Percentiles rank a stretch among this genome's conserved stretches.
Evolutionary conservation across 805 yeast genomes (phyloP).

Genomic region (Saccharomyces eubayanus): DNA sequence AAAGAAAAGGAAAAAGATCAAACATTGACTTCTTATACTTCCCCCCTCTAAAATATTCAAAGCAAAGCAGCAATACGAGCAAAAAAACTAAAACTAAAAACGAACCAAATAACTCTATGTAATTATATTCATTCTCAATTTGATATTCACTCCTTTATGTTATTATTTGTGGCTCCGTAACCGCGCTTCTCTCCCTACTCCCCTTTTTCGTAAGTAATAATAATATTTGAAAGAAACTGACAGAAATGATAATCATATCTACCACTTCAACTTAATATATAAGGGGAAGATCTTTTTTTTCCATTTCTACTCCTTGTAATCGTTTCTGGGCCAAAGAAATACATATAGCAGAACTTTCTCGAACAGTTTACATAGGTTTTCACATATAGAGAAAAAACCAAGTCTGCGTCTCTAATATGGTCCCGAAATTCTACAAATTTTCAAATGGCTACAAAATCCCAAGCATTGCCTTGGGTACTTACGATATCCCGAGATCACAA

Average conservation of each 20-base stretch:
- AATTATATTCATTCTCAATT: not conserved
- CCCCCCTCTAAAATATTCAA: not conserved
- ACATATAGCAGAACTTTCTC: not conserved
- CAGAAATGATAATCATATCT: not conserved
- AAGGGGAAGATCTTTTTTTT: not conserved
- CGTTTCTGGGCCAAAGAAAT: not conserved
- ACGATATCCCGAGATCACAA: constrained; percentile 33
- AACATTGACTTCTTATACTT: not conserved
- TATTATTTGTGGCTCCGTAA: not conserved
- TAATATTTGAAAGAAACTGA: not conserved
- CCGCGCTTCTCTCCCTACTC: not conserved
- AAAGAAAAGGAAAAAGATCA: not conserved
- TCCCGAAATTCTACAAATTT: constrained; percentile 33
- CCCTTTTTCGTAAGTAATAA: not conserved
- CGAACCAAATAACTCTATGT: not conserved
- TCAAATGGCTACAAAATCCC: constrained; percentile 52
- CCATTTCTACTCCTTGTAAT: not conserved
- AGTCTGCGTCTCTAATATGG: not conserved
- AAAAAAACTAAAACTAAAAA: not conserved
- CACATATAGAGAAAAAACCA: not conserved
- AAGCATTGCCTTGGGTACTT: constrained; percentile 49
- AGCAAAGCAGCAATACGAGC: not conserved
- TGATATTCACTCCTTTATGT: not conserved
- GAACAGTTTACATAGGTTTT: not conserved
- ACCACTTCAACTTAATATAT: not conserved